These are phyloP conservation scores for Biancaea sappan DNA, from an alignment of 306 rosid species.

Conservation along the genomic window DNA sequence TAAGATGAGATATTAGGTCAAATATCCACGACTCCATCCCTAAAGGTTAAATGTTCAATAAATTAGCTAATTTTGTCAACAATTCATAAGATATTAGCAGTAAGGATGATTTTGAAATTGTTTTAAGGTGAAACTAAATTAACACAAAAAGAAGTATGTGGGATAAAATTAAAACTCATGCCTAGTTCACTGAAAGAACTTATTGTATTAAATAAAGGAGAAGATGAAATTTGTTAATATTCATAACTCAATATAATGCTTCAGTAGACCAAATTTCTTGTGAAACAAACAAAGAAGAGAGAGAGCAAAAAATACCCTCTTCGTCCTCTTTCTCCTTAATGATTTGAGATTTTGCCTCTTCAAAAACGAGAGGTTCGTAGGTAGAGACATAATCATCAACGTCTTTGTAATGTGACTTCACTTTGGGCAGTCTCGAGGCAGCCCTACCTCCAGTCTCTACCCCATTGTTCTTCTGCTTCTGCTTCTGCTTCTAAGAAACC, in stretches of 20 bases:
- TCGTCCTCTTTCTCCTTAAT: conserved; percentile 54
- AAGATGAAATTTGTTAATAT: not conserved
- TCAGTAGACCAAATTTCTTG: not conserved
- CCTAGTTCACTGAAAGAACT: not conserved
- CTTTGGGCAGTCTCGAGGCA: conserved; percentile 45
- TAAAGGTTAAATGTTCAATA: no score
- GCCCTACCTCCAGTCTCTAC: conserved; percentile 27
- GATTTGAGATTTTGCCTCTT: conserved; percentile 87
- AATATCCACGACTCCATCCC: no score
- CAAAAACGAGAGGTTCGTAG: conserved; percentile 83
- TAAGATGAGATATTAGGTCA: no score
- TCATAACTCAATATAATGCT: not conserved
- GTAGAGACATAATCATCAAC: conserved; percentile 80
- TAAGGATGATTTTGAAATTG: no score
- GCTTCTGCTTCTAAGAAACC: no score
- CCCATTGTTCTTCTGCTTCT: conserved; percentile 39
- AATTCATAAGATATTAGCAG: no score
- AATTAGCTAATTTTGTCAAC: no score
- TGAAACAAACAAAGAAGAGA: not conserved
- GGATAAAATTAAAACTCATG: no score
- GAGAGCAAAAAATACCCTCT: conserved; percentile 44
- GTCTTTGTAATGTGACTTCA: conserved; percentile 60
- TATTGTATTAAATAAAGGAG: not conserved
- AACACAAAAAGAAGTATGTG: no score
- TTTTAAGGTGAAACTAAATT: no score